These are phyloP conservation scores for Stachybotrys elegans DNA, from an alignment of 2,329 filamentous ascomycete genomes.

Conservation along the genomic window DNA sequence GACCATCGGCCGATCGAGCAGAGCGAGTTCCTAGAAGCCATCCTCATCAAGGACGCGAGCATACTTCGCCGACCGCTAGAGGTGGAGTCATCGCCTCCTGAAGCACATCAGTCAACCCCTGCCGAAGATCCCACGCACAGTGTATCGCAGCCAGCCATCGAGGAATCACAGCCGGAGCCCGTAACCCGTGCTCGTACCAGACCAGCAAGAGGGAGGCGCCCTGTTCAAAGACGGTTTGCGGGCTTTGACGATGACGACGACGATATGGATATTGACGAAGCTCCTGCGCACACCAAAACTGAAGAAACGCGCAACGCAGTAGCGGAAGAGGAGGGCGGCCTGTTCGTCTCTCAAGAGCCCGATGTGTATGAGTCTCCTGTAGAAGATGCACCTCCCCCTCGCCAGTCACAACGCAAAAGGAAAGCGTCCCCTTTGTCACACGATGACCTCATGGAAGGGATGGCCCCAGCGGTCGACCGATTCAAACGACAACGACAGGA, in stretches of 20 bases:
- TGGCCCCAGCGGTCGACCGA: conserved; percentile 71
- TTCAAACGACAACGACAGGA: conserved; percentile 74
- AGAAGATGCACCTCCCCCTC: no score
- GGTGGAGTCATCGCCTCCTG: conserved; percentile 28
- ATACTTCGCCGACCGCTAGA: conserved; percentile 65
- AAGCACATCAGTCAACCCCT: conserved; percentile 11
- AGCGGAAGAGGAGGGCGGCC: conserved; percentile 34
- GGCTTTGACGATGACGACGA: conserved; percentile 55
- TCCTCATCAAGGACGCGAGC: conserved; percentile 73
- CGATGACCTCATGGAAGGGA: conserved; percentile 60
- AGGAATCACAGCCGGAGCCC: conserved; percentile 6
- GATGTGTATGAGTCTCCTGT: conserved; percentile 12
- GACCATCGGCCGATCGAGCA: conserved; percentile 83
- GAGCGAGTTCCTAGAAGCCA: conserved; percentile 86
- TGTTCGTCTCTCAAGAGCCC: conserved; percentile 53
- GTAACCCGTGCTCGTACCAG: conserved; percentile 16
- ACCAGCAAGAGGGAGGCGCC: conserved; percentile 16
- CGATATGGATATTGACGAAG: conserved; percentile 31
- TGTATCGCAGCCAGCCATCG: conserved; percentile 15
- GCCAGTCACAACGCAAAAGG: conserved; percentile 39
- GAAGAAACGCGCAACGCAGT: background rate
- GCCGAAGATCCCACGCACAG: conserved; percentile 4
- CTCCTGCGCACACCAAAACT: conserved; percentile 5
- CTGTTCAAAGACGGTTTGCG: conserved; percentile 58
- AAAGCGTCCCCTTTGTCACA: conserved; percentile 34